Conservation (phyloP, 305 asterid genomes). For the Solanum hybrid region DNA sequence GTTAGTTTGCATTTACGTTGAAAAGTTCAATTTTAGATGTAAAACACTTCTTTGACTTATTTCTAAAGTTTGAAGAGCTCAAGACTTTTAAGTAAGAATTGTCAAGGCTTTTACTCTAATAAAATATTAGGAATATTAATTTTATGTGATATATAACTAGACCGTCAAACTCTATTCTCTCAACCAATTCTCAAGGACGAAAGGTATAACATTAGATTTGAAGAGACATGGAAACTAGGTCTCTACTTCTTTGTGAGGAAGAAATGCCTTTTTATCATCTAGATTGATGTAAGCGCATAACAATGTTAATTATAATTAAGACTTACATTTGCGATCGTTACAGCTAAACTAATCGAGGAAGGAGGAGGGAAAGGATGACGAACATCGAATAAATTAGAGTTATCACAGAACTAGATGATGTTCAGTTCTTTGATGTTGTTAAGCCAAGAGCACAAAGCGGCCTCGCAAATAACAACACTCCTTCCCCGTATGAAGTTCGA, state of each 20-base stretch:
- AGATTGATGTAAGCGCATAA: background rate
- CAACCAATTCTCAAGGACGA: background rate
- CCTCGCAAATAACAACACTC: background rate
- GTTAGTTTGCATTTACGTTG: background rate
- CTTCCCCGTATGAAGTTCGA: fast-evolving
- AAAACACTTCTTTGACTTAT: background rate
- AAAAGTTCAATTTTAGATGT: background rate
- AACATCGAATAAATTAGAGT: background rate
- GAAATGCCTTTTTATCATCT: background rate
- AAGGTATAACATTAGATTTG: background rate
- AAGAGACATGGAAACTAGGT: background rate
- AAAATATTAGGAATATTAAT: background rate
- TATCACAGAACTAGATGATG: background rate
- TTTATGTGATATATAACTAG: background rate
- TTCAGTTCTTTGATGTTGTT: background rate
- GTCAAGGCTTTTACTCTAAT: background rate
- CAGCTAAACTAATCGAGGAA: background rate
- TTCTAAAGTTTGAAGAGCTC: background rate
- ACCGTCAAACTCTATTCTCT: background rate
- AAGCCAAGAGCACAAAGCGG: background rate
- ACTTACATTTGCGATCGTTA: background rate
- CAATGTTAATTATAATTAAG: fast-evolving
- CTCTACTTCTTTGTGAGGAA: background rate
- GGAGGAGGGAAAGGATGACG: background rate
- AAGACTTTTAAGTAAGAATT: background rate